Evolutionary conservation across 768 basidiomycete genomes (phyloP).

Genomic region (Tulasnella sp.): DNA sequence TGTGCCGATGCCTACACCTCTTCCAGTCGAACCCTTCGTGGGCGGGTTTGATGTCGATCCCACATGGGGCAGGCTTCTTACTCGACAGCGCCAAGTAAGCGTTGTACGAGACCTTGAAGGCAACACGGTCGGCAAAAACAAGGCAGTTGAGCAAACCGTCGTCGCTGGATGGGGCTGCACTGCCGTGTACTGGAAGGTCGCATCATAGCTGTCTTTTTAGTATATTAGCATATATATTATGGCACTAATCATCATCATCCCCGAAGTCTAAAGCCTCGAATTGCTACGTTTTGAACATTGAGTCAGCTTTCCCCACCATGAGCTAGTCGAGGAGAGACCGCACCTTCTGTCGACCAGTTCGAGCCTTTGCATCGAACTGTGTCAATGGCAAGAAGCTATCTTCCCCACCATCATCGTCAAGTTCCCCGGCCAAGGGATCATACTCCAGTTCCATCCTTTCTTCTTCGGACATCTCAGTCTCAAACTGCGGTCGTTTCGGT

Average conservation of each 20-base stretch:
- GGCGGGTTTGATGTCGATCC: constrained; percentile 29
- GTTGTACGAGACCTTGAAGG: constrained; percentile 54
- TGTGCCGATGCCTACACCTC: constrained; percentile 42
- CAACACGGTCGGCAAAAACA: constrained; percentile 49
- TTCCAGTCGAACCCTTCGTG: constrained; percentile 24
- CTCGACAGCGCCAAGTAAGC: constrained; percentile 43
- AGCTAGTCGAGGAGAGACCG: not conserved
- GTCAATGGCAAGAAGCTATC: constrained; percentile 11
- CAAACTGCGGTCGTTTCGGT: not conserved
- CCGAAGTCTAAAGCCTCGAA: constrained; percentile 9
- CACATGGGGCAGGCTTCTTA: constrained; percentile 45
- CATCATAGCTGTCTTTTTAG: not conserved
- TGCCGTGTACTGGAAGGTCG: constrained; percentile 58
- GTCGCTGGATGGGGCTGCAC: constrained; percentile 57
- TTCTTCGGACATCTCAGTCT: not conserved
- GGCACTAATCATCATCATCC: constrained; percentile 6
- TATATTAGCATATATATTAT: not conserved
- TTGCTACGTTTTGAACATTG: not conserved
- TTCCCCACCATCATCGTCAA: not conserved
- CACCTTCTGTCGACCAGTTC: not conserved
- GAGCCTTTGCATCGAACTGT: not conserved
- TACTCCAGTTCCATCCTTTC: constrained; percentile 10
- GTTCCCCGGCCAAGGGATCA: not conserved
- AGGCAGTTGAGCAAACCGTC: constrained; percentile 56
- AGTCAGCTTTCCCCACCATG: not conserved